Evolutionary conservation across 208 protist species (phyloP).

Genomic region (Crithidia brevicula): DNA sequence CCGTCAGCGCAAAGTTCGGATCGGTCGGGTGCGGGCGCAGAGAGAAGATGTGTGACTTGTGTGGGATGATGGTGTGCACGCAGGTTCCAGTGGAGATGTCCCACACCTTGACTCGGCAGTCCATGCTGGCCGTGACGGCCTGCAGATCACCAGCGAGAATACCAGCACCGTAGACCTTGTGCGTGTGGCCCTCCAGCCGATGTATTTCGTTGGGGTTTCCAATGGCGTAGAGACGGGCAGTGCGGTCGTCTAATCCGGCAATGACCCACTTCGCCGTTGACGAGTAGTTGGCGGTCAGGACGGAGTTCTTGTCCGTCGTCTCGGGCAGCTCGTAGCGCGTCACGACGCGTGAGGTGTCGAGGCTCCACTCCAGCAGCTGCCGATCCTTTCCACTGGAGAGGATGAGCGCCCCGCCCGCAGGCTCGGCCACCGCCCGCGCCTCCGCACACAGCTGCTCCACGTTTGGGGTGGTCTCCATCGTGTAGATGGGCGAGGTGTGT

Average conservation of each 20-base stretch:
- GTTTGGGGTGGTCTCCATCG: slow-evolving; percentile 34
- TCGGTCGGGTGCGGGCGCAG: slow-evolving; percentile 36
- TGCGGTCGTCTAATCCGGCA: slow-evolving; percentile 40
- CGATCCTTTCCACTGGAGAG: slow-evolving; percentile 38
- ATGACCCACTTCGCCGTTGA: slow-evolving; percentile 26
- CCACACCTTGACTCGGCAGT: slow-evolving; percentile 57
- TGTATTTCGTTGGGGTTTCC: slow-evolving; percentile 29
- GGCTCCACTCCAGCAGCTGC: slow-evolving; percentile 39
- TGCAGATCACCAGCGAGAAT: slow-evolving; percentile 39
- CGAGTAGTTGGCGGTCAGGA: slow-evolving; percentile 33
- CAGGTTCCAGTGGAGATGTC: slow-evolving; percentile 44
- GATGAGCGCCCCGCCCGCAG: slow-evolving; percentile 16
- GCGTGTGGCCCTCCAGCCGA: slow-evolving; percentile 45
- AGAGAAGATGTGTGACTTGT: slow-evolving; percentile 66
- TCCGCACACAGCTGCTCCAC: slow-evolving; percentile 23
- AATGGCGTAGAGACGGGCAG: slow-evolving; percentile 32
- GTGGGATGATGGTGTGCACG: slow-evolving; percentile 33
- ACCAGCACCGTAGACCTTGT: slow-evolving; percentile 65
- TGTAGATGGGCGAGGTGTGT: slow-evolving; percentile 49
- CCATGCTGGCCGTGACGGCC: slow-evolving; percentile 64
- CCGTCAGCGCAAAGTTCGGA: slow-evolving; percentile 53
- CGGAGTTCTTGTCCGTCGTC: slow-evolving; percentile 21
- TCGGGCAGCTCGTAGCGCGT: slow-evolving; percentile 29
- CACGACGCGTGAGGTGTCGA: slow-evolving; percentile 16
- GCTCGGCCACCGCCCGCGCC: slow-evolving; percentile 15